These are phyloP conservation scores for Erigeron canadensis DNA, from an alignment of 129 eudicot species.

Conservation along the genomic window DNA sequence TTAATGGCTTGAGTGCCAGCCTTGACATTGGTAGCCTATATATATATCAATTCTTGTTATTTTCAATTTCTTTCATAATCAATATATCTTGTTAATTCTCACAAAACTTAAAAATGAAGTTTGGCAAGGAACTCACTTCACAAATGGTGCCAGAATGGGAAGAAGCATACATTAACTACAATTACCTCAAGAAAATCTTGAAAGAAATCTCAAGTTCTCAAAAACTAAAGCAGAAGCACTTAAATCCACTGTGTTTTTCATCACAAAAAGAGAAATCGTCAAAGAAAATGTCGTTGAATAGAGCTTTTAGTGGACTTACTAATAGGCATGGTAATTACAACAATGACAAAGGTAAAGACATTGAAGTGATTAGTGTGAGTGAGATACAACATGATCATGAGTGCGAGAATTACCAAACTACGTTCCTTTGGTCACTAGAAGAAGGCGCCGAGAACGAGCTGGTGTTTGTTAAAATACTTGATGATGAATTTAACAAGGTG, in stretches of 20 bases:
- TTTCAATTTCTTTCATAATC: too few relatives aligned
- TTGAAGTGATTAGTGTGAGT: slow-evolving; percentile 43
- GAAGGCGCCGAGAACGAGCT: slow-evolving; percentile 40
- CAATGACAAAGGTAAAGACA: slow-evolving; percentile 16
- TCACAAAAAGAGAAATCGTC: slow-evolving; percentile 1
- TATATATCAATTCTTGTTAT: background rate
- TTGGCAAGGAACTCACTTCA: slow-evolving; percentile 57
- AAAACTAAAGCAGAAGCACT: slow-evolving; percentile 15
- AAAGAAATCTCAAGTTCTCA: slow-evolving; percentile 37
- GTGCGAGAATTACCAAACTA: slow-evolving; percentile 21
- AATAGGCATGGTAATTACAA: slow-evolving; percentile 18
- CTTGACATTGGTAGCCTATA: background rate
- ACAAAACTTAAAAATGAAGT: too few relatives aligned
- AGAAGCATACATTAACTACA: slow-evolving; percentile 63
- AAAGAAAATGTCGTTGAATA: slow-evolving; percentile 41
- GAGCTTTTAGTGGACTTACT: slow-evolving; percentile 62
- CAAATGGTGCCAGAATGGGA: slow-evolving; percentile 79
- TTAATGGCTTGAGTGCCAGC: background rate
- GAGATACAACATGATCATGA: slow-evolving; percentile 24
- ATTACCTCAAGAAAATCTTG: slow-evolving; percentile 42
- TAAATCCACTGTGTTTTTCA: background rate
- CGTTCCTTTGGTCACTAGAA: slow-evolving; percentile 22
- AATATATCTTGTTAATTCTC: too few relatives aligned
- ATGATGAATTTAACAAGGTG: slow-evolving; percentile 37
- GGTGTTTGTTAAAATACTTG: slow-evolving; percentile 30